Evolutionary conservation across 768 basidiomycete genomes (phyloP), one percentile per base, ranked within the genome.

Genomic region (Phanerodontia chrysosporium): DNA sequence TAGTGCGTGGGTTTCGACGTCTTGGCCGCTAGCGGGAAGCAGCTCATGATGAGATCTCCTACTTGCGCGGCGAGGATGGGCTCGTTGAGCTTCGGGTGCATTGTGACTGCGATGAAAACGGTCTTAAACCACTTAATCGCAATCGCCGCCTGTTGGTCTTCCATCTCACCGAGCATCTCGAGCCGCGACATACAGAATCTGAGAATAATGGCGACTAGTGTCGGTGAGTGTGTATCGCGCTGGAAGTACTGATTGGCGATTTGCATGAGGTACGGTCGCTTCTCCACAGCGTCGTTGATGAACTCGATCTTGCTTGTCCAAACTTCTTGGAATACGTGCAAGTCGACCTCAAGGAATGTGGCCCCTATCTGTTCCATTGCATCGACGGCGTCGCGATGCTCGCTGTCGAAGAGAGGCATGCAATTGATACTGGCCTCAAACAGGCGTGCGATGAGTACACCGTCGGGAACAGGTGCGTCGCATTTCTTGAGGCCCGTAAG

Each of bases 41-140:
- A 98, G 66, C 95, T 91, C 89, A 97, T 95, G 66, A 99, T 87
- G 46, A 99, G 74, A 70, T 92, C 92, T 16, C 91, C 86, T 35
- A 99, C 81, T 74, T 98, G 93, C 0, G 90, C 85, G 14, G 94
- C 94, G n/a, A 99, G 78, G 55, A 98, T 93, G 7, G 88, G 83
- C 73, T 99, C 97, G 73, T 98, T 98, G 21, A 80, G 73, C 22
- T 70, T 69, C 22, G 94, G 87, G 71, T 83, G 86, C 51, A 82
- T 66, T 13, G 86, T 84, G 54, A 98, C 92, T 4, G 96, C 92
- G 58, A 82, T 80, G 72, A 98, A 99, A 14, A 94, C 88, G 83
- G 97, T 89, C 76, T 97, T 98, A 83, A 93, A 98, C 48, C 98
- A 76, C 52, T 93, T 85, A 61, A 99, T 89, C 10, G 90, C 89